Conservation (phyloP, 2,329 filamentous ascomycete genomes). For the Trichoderma hamatum region DNA sequence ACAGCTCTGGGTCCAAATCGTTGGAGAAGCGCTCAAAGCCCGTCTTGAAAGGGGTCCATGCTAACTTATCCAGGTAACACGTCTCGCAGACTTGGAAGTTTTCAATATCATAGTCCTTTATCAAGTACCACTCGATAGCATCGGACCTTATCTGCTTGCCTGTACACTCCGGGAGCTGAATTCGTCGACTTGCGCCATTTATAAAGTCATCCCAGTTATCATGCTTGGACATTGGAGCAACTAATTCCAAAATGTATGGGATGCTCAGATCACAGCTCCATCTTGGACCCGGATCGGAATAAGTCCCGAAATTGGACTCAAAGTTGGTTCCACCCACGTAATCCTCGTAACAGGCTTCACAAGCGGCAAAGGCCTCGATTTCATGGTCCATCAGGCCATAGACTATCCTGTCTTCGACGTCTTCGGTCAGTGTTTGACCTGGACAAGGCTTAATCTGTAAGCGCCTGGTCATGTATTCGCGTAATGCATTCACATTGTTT, state of each 20-base stretch:
- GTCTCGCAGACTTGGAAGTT: constrained; percentile 39
- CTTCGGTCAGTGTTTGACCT: constrained; percentile 29
- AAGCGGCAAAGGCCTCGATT: constrained; percentile 40
- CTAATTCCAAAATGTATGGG: constrained; percentile 31
- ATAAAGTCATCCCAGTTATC: constrained; percentile 40
- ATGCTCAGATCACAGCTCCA: constrained; percentile 43
- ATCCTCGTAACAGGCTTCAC: constrained; percentile 45
- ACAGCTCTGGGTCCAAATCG: constrained; percentile 18
- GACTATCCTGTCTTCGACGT: constrained; percentile 38
- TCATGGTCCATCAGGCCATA: constrained; percentile 34
- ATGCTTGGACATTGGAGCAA: constrained; percentile 28
- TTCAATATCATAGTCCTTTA: constrained; percentile 30
- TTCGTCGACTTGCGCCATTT: constrained; percentile 29
- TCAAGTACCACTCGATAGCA: constrained; percentile 35
- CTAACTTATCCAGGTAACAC: constrained; percentile 42
- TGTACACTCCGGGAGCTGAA: constrained; percentile 37
- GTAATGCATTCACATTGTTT: constrained; percentile 33
- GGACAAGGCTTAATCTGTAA: constrained; percentile 37
- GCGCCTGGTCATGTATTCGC: constrained; percentile 37
- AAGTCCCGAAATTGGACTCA: constrained; percentile 36
- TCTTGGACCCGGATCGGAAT: constrained; percentile 15
- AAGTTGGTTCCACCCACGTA: constrained; percentile 36
- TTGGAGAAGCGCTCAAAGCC: constrained; percentile 33
- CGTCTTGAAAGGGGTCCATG: constrained; percentile 34
- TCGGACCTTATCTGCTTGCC: constrained; percentile 32